Evolutionary conservation across 352 stramenopile species (phyloP), one percentile per base, ranked within the genome.

Genomic region (Pythium sp.): DNA sequence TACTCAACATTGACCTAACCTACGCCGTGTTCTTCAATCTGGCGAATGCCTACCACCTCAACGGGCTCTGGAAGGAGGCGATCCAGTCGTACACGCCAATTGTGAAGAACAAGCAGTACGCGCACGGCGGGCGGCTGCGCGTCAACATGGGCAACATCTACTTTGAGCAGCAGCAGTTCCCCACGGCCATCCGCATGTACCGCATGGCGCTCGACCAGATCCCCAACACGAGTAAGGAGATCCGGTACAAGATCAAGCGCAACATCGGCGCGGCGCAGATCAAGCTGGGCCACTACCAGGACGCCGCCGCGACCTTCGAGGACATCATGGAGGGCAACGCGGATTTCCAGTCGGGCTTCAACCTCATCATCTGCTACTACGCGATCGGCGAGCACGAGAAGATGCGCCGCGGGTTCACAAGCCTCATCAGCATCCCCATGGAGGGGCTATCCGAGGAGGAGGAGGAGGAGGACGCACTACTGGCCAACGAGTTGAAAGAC

Each of bases 121-220:
- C 87, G 6, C 90, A 97, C 72, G 87, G 82, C 36, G 87, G 95
- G 1, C 81, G 96, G 9, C 76, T 99, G 47, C 87, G 96, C 20
- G 93, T 99, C 7, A 99, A 99, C 74, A 98, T 99, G 91, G 97
- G 97, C 28, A 99, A 99, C 72, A 97, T 99, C 55, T 98, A 99
- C 86, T 99, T 96, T 71, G 84, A 97, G 59, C 93, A 98, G 79
- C 82, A 97, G 74, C 86, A 98, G 68, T 99, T 89, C 71, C 81
- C 90, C 14, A 91, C 97, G 38, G 97, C 97, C 0, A 98, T 99
- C 43, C 97, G 96, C 69, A 98, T 98, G 89, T 99, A 99, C 73
- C 86, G 95, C 68, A 99, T 99, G 96, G 96, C 97, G 28, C 77
- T 99, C 36, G 97, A 99, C 65, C 97, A 99, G 79, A 98, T 98